Percentiles rank a stretch among this genome's conserved stretches.
These are phyloP conservation scores for Zygosaccharomyces pseudobailii DNA, from an alignment of 1,139 yeast species.

Conservation along the genomic window DNA sequence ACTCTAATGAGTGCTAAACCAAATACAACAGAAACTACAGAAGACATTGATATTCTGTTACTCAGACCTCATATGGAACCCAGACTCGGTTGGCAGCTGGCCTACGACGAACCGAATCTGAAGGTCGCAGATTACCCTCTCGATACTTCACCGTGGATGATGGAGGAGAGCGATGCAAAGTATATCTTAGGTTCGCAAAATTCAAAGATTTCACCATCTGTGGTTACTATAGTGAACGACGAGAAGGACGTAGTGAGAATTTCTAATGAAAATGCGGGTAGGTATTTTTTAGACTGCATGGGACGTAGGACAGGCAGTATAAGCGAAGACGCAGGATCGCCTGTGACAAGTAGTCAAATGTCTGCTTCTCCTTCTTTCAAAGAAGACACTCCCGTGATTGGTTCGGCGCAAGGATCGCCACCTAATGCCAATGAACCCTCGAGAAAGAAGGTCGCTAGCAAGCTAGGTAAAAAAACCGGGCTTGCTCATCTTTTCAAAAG, in stretches of 20 bases:
- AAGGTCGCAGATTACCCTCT: slow-evolving; percentile 28
- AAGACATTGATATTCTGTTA: slow-evolving; percentile 27
- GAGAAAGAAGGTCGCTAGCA: slow-evolving; percentile 7
- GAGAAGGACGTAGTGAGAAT: slow-evolving; percentile 14
- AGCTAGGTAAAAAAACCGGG: slow-evolving; percentile 12
- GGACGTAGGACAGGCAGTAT: slow-evolving; percentile 15
- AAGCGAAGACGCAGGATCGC: slow-evolving; percentile 2
- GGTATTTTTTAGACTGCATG: slow-evolving; percentile 24
- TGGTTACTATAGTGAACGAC: slow-evolving; percentile 14
- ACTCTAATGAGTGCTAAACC: slow-evolving; percentile 6
- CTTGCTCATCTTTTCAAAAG: slow-evolving; percentile 16
- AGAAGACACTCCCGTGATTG: neutral
- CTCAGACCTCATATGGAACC: slow-evolving; percentile 22
- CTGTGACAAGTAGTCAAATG: neutral
- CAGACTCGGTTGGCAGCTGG: slow-evolving; percentile 30
- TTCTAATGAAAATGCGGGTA: slow-evolving; percentile 13
- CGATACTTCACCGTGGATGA: slow-evolving; percentile 23
- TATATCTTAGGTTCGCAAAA: slow-evolving; percentile 3
- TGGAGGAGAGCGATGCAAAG: slow-evolving; percentile 10
- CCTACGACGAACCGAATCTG: slow-evolving; percentile 32
- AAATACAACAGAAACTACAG: slow-evolving; percentile 8
- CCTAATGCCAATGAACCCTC: slow-evolving; percentile 1
- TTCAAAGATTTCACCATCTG: slow-evolving; percentile 3
- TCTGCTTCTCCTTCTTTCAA: slow-evolving; percentile 1
- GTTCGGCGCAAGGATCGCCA: slow-evolving; percentile 3